Evolutionary conservation across 345 rosid genomes (phyloP), one percentile per base, ranked within the genome.

Genomic region (Salix viminalis): DNA sequence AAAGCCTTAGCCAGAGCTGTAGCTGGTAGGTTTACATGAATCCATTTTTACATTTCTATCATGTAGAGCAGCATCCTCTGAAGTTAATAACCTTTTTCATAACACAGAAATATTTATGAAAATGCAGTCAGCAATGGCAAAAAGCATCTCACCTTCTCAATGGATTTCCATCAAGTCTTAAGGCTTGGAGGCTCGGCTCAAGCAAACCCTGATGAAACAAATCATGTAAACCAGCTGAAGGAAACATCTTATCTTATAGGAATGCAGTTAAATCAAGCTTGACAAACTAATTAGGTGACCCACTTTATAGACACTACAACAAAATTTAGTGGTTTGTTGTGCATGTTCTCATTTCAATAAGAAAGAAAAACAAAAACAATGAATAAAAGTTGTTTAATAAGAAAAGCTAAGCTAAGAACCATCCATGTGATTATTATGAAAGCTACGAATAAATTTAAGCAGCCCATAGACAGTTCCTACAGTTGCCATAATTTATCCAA

Each of bases 101-200:
- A 46, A 4, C 52, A 46, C 18, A 14, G 6, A 14, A 46, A 46
- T 46, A 46, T 46, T 14, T 46, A 46, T 14, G 18, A 46, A 3
- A 14, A 11, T 46, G 52, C 52, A 46, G 67, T 7, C 24, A 54
- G 7, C 21, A 14, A 73, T 67, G 64, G 46, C 5, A 16, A 5
- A 16, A 5, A 10, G 15, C 18, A 58, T 32, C 7, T 21, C 86
- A 93, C 97, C 97, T 95, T 89, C 96, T 88, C 76, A 93, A 72
- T 56, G 97, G 97, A 85, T 95, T 95, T 69, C 97, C 97, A 42
- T 91, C 92, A 8, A 94, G 94, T 77, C 96, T 89, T 77, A 93
- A 76, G 71, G 81, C 94, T 76, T 93, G 97, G 69, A 93, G 86
- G 79, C 80, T 89, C 56, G 92, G 89, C 58, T 95, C 97, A 52